These are phyloP conservation scores for Botrytis deweyae DNA, from an alignment of 2,329 filamentous ascomycete species.

Conservation along the genomic window DNA sequence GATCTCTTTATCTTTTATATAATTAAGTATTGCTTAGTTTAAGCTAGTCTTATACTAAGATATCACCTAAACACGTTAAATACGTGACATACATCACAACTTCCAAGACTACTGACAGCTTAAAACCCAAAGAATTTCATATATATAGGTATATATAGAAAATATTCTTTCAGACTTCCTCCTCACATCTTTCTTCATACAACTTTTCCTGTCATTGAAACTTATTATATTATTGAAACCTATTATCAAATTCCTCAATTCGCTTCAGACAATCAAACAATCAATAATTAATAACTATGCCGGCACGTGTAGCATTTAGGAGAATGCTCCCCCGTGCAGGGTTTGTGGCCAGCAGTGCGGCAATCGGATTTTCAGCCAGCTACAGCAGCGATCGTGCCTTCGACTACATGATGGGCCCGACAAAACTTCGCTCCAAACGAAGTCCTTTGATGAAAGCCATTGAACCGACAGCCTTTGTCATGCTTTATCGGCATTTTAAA, in stretches of 20 bases:
- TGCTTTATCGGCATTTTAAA: neutral
- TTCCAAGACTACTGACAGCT: neutral
- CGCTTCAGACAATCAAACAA: neutral
- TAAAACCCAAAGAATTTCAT: neutral
- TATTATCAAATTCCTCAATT: neutral
- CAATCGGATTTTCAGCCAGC: accelerated
- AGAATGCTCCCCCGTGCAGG: neutral
- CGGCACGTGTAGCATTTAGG: neutral
- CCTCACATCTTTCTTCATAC: neutral
- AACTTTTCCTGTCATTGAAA: neutral
- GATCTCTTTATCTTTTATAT: no score
- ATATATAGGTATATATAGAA: neutral
- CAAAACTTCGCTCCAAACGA: neutral
- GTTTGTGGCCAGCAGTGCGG: neutral
- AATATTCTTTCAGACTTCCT: neutral
- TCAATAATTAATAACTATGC: neutral
- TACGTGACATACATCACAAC: no score
- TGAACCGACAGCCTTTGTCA: neutral
- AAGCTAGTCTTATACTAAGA: no score
- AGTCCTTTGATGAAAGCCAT: neutral
- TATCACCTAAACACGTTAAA: no score
- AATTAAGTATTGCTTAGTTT: no score
- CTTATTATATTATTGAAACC: neutral
- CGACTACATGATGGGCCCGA: neutral
- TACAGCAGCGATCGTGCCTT: neutral